Base-by-base conservation (phyloP, 805 yeast genomes). In the Hanseniaspora valbyensis region DNA sequence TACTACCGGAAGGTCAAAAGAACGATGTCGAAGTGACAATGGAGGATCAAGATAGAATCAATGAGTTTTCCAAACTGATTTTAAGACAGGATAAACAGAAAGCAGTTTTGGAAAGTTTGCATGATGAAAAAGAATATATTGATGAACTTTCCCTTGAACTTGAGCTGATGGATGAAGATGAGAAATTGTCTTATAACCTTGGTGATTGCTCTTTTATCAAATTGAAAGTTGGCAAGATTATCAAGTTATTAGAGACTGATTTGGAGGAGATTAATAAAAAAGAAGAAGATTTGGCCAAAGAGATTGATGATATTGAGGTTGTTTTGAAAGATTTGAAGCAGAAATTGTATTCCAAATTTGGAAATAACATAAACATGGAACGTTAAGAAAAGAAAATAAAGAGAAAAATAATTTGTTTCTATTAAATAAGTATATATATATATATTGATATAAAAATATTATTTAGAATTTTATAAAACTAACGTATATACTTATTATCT, bases 41-140 rank as follows among this genome's bases (percentile, higher is more conserved):
- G 38, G 85, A 77, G 52, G 97, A 90, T 63, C 98, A 90, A 68
- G 80, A 83, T 61, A 77, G 77, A 61, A 90, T 90, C 69, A 92
- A 90, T 66, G 78, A 78, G 62, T 90, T 92, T 62, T 85, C 95
- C 14, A 83, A 88, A 42, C 71, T 88, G 54, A 85, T 88, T 53
- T 71, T 80, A 56, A 78, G 81, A 54, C 80, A 81, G 56, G 87
- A 84, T 56, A 71, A 72, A 18, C 62, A 80, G 13, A 69, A 73
- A 29, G 73, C 66, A 18, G 72, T 72, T 44, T 68, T 83, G 32
- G 66, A 69, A 19, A 66, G 67, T 50, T 69, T 72, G 54, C 69
- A 73, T 57, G 75, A 77, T 54, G 95, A 87, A 58, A 85, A 87
- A 57, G 96, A 88, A 60, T 86, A 85, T 59, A 68, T 90, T 28